Evolutionary conservation across 1,284 basidiomycete species (phyloP).

Genomic region (Ceratobasidium papillatum): DNA sequence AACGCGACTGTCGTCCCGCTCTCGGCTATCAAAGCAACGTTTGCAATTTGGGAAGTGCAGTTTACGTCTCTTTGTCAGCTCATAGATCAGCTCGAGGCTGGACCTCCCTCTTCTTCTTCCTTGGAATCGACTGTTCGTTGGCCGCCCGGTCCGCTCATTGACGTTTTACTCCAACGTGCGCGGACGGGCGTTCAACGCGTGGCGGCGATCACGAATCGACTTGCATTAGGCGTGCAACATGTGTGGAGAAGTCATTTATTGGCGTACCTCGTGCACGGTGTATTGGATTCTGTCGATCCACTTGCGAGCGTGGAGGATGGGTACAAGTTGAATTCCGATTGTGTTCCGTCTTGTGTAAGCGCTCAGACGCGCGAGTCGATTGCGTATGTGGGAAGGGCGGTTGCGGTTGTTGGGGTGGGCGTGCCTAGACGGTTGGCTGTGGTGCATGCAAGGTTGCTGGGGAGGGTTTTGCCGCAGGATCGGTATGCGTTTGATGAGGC

Average conservation of each 20-base stretch:
- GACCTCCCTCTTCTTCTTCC: conserved; percentile 47
- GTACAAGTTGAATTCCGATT: conserved; percentile 61
- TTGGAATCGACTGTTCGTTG: conserved; percentile 52
- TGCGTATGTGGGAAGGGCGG: conserved; percentile 84
- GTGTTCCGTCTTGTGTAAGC: conserved; percentile 79
- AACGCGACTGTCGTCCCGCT: conserved; percentile 82
- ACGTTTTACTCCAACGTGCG: conserved; percentile 72
- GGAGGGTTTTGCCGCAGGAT: conserved; percentile 73
- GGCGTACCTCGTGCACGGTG: conserved; percentile 81
- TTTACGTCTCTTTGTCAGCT: conserved; percentile 72
- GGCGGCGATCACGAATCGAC: conserved; percentile 69
- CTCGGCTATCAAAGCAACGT: conserved; percentile 79
- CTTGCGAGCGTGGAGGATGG: conserved; percentile 61
- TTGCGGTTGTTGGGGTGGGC: conserved; percentile 82
- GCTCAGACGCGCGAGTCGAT: conserved; percentile 79
- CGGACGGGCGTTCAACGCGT: conserved; percentile 79
- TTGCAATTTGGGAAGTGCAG: conserved; percentile 85
- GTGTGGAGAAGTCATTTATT: conserved; percentile 82
- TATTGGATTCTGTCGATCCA: conserved; percentile 65
- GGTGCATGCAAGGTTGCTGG: conserved; percentile 70
- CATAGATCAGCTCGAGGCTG: conserved; percentile 65
- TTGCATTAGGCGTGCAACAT: conserved; percentile 76
- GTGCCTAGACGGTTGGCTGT: conserved; percentile 72
- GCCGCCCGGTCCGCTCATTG: conserved; percentile 79
- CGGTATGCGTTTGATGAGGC: conserved; percentile 77